Conservation (phyloP, 208 protist genomes). For the Trypanosoma theileri region DNA sequence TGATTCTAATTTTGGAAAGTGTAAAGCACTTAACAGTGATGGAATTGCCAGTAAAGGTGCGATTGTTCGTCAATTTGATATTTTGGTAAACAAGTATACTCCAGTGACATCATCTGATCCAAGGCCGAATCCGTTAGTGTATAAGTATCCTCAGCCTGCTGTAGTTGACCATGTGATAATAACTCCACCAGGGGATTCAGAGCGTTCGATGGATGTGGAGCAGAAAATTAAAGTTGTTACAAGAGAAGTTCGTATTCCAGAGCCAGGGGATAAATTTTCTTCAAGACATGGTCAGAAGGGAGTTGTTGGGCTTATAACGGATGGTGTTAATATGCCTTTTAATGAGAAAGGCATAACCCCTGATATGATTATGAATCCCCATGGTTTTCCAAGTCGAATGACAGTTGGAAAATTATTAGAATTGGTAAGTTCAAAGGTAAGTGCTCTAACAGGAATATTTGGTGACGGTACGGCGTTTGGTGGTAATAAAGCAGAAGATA, state of each 20-base stretch:
- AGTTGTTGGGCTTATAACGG: constrained; percentile 97
- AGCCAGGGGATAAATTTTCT: constrained; percentile 99
- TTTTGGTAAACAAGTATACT: constrained; percentile 96
- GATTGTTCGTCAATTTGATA: constrained; percentile 84
- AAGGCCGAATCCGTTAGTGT: constrained; percentile 72
- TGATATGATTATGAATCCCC: constrained; percentile 99
- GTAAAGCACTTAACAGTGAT: constrained; percentile 92
- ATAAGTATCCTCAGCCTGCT: constrained; percentile 92
- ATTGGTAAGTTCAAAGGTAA: constrained; percentile 97
- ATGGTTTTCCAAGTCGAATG: constrained; percentile 99
- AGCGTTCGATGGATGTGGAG: constrained; percentile 83
- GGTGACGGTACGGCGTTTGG: constrained; percentile 97
- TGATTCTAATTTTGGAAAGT: constrained; percentile 57
- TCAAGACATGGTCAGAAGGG: constrained; percentile 99
- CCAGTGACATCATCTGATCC: constrained; percentile 45
- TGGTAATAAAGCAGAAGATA: constrained; percentile 93
- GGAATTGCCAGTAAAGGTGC: constrained; percentile 93
- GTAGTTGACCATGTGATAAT: constrained; percentile 95
- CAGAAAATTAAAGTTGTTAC: constrained; percentile 96
- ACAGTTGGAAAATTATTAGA: constrained; percentile 99
- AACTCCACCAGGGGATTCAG: constrained; percentile 82
- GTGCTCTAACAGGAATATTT: constrained; percentile 86
- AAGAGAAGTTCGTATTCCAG: constrained; percentile 89
- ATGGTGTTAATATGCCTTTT: constrained; percentile 99
- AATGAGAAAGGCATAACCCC: constrained; percentile 96